Base-by-base conservation (phyloP, 305 asterid genomes). In the Stenogyne calaminthoides region DNA sequence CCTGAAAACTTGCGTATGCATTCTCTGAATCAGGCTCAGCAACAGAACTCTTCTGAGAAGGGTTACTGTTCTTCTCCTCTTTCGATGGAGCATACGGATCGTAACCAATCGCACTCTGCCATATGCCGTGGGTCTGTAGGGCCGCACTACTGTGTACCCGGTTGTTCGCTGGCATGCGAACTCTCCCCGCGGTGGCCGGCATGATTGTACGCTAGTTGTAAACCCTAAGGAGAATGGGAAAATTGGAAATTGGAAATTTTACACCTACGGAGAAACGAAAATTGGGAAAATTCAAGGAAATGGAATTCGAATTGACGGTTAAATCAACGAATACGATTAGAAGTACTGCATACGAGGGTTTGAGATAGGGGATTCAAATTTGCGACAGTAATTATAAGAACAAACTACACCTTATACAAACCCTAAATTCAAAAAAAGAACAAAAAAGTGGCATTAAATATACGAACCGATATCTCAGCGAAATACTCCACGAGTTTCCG, bases 161-260 rank as follows among this genome's bases (percentile, higher is more conserved):
- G 83, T 94, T 94, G 95, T 94, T 94, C 84, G 98, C 98, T 10
- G 98, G 97, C 98, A 91, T 94, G 81, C 98, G 98, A 83, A 91
- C 98, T 82, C 97, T 94, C 62, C 98, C 97, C 70, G 97, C 97
- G 77, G 98, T 94, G 40, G 98, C 97, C 72, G 98, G 97, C 98
- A 94, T 91, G 74, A 80, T 88, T 82, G 47, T n/a, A 12, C 44
- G 44, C 61, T 64, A 70, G 46, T 4, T 40, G 16, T 22, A 34
- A 18, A 19, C 12, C 57, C 59, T 61, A 34, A 3, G 44, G 6
- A 49, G 14, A 22, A 59, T 7, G 3, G 52, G 3, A 54, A 77
- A 74, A 37, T 52, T 3, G 27, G 16, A 6, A 44, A 32, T 32
- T 32, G 36, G 36, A 32, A 32, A 32, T 4, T 32, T 32, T 4